A percentile compares a stretch with the other conserved stretches of the same genome.
These are phyloP conservation scores for Albophoma yamanashiensis DNA, from an alignment of 2,329 filamentous ascomycete species.

Conservation along the genomic window DNA sequence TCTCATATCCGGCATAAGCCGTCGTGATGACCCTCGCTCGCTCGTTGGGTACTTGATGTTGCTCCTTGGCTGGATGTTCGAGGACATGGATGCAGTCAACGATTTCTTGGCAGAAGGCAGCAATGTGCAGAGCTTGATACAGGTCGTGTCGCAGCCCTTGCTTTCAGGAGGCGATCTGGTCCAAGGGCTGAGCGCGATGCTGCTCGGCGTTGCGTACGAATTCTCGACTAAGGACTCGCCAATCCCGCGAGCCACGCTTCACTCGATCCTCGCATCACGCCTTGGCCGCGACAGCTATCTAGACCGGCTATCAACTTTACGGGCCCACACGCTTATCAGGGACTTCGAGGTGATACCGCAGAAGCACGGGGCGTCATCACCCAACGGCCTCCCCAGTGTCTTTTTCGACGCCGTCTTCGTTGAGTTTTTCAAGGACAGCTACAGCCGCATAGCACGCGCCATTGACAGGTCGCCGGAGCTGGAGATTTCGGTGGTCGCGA, in stretches of 20 bases:
- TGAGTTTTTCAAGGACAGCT: slow-evolving; percentile 94
- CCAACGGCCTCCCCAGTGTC: slow-evolving; percentile 58
- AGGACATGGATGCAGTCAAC: slow-evolving; percentile 83
- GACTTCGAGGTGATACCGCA: slow-evolving; percentile 84
- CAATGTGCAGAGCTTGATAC: slow-evolving; percentile 77
- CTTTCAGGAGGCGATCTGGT: slow-evolving; percentile 54
- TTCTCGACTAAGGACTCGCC: slow-evolving; percentile 97
- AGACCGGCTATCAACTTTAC: slow-evolving; percentile 66
- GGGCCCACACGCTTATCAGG: slow-evolving; percentile 67
- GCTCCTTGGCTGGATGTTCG: slow-evolving; percentile 80
- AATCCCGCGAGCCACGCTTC: slow-evolving; percentile 68
- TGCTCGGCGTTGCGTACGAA: slow-evolving; percentile 86
- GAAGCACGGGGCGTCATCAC: slow-evolving; percentile 39
- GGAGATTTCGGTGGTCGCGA: slow-evolving; percentile 71
- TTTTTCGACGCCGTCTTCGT: slow-evolving; percentile 82
- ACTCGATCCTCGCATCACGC: slow-evolving; percentile 64
- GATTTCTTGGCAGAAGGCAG: slow-evolving; percentile 89
- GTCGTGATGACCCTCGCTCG: slow-evolving; percentile 67
- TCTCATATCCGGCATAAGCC: slow-evolving; percentile 68
- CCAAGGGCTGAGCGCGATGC: slow-evolving; percentile 71
- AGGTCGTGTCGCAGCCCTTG: slow-evolving; percentile 52
- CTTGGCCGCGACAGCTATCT: slow-evolving; percentile 83
- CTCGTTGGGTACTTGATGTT: slow-evolving; percentile 83
- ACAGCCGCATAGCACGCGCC: slow-evolving; percentile 70
- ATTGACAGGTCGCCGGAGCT: slow-evolving; percentile 86